Evolutionary conservation across 2,329 filamentous ascomycete genomes (phyloP), one percentile per base, ranked within the genome.

Genomic region (Fusarium duplospermum): DNA sequence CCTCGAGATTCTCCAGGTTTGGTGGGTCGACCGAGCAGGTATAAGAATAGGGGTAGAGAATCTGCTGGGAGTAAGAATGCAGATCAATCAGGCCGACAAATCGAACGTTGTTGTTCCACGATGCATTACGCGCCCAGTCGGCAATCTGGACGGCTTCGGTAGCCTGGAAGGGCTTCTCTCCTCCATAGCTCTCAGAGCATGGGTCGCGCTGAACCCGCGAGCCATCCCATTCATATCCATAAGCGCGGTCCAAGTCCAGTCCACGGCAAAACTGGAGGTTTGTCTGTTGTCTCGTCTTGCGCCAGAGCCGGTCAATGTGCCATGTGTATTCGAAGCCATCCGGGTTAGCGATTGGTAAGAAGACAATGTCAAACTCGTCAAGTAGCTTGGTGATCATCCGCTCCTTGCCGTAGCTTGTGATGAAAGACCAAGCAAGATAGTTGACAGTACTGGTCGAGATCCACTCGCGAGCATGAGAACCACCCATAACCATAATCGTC

Each of bases 251-350:
- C 18, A 99, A 88, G 80, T 99, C 96, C 59, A 98, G 87, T 10
- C 96, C 96, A 8, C 89, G 91, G 81, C 96, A 99, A 83, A 96
- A 96, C 18, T 91, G 89, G 68, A 97, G 88, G 67, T 88, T 91
- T 1, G 95, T 98, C 60, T 91, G 89, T 80, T 98, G 96, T 58
- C 94, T 88, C 67, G 96, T 97, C 84, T 98, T 99, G 79, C 96
- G 93, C 96, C 96, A 99, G 0, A 99, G 87, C 9, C 96, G 92
- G 81, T 99, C 96, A 2, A 90, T 90, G 69, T 95, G 91, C 96
- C 96, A 98, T 1, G 94, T 95, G 82, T 98, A 98, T 73, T 94
- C 92, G 80, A 98, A 97, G 33, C 96, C 96, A 81, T 99, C 96
- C 0, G 96, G 95, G 80, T 99, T 99, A 67, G 96, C 83, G 0